Evolutionary conservation across 208 protist genomes (phyloP).

Genomic region (Tritrichomonas foetus): DNA sequence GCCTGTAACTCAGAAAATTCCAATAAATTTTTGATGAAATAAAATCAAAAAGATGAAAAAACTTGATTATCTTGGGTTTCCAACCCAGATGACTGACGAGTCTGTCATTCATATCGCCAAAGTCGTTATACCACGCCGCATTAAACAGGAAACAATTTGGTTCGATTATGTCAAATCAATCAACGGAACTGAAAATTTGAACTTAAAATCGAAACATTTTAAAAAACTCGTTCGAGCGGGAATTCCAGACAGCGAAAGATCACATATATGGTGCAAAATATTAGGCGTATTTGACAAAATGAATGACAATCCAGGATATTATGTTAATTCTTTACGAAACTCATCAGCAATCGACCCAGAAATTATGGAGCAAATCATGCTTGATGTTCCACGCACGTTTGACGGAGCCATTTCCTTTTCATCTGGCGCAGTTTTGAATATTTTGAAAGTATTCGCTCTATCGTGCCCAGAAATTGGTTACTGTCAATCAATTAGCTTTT

Average conservation of each 20-base stretch:
- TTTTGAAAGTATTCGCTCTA: conserved; percentile 55
- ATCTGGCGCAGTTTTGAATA: conserved; percentile 45
- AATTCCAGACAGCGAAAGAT: not conserved
- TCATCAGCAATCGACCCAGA: not conserved
- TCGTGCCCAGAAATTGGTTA: conserved; percentile 62
- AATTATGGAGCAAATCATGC: not conserved
- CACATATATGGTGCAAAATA: not conserved
- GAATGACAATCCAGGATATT: not conserved
- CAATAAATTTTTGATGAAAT: too few species aligned
- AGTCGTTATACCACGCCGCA: too few species aligned
- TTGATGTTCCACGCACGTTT: conserved; percentile 34
- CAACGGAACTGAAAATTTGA: not conserved
- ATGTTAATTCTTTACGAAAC: not conserved
- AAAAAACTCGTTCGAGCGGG: not conserved
- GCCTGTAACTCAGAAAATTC: too few species aligned
- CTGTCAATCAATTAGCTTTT: conserved; percentile 68
- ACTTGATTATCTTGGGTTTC: too few species aligned
- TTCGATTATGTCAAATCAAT: not conserved
- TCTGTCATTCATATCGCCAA: too few species aligned
- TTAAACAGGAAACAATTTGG: not conserved
- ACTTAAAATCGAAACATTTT: not conserved
- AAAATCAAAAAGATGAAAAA: too few species aligned
- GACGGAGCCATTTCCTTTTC: not conserved
- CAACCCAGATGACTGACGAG: too few species aligned
- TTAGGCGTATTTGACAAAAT: not conserved